Conservation (phyloP, 177 flowering plant species). For the Telopea speciosissima region DNA sequence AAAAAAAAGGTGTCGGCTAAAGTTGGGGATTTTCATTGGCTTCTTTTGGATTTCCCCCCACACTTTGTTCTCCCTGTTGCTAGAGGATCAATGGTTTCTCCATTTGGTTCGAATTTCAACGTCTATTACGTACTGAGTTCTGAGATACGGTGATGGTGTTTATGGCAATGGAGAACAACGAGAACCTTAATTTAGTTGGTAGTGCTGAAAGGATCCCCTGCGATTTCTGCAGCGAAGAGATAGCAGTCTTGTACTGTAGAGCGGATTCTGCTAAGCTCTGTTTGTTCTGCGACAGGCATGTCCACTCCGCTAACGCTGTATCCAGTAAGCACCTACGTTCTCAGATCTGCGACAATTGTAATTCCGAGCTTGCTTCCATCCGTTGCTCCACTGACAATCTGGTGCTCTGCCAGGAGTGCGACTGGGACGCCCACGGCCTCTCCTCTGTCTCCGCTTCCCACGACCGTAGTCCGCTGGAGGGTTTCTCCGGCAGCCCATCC, state of each 20-base stretch:
- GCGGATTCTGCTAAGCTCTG: conserved; percentile 94
- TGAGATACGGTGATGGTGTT: no score
- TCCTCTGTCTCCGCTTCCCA: conserved; percentile 50
- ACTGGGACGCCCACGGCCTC: conserved; percentile 63
- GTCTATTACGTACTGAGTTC: no score
- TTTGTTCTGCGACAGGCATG: conserved; percentile 73
- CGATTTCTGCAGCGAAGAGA: conserved; percentile 52
- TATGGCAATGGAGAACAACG: conserved; percentile 3
- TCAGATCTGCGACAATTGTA: conserved; percentile 85
- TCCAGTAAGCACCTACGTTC: conserved; percentile 68
- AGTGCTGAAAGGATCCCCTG: conserved; percentile 21
- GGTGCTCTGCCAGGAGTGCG: conserved; percentile 75
- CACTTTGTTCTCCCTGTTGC: no score
- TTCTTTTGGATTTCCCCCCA: no score
- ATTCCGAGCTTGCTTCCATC: conserved; percentile 50
- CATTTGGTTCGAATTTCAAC: no score
- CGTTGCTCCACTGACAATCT: conserved; percentile 58
- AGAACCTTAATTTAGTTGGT: no score
- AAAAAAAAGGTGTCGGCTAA: no score
- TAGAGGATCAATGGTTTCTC: no score
- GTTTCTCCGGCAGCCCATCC: conserved; percentile 68
- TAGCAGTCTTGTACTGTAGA: conserved; percentile 57
- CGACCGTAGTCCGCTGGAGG: conserved; percentile 45
- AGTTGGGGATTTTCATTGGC: no score
- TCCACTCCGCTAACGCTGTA: conserved; percentile 89